phyloP scores from a whole-genome alignment of 768 basidiomycete genomes.

The Pleurotus salmoneostramineus region DNA sequence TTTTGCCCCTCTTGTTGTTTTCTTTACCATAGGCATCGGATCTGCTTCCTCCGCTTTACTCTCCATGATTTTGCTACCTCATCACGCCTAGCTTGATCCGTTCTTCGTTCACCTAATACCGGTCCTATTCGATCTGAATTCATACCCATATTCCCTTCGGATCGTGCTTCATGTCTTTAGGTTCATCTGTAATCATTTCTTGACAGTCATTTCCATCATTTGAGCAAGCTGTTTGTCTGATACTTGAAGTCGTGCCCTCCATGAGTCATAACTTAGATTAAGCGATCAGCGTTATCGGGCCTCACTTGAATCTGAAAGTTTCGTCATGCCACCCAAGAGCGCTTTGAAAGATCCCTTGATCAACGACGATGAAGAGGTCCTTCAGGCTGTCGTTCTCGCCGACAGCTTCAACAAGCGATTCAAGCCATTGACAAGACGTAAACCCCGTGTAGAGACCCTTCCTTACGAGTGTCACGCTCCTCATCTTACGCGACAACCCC shows the following conservation, averaged over 20 bases:
- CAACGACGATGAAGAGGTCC: constrained; percentile 75
- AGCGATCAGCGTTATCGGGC: no score
- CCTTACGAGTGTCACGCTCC: constrained; percentile 7
- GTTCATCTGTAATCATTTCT: constrained; percentile 57
- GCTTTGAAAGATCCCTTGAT: constrained; percentile 58
- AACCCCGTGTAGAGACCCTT: constrained; percentile 67
- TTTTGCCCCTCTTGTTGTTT: constrained; percentile 23
- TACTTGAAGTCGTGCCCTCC: neutral
- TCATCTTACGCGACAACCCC: constrained; percentile 14
- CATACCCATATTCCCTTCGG: constrained; percentile 59
- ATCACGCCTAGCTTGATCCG: constrained; percentile 63
- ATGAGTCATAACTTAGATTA: no score
- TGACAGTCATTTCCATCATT: constrained; percentile 14
- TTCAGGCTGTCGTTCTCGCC: constrained; percentile 94
- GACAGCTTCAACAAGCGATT: constrained; percentile 96
- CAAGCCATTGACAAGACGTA: constrained; percentile 81
- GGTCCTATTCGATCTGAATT: constrained; percentile 50
- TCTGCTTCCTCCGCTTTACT: constrained; percentile 48
- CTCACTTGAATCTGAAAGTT: no score
- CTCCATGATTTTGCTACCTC: constrained; percentile 5
- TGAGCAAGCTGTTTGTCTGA: constrained; percentile 9
- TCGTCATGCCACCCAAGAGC: constrained; percentile 64
- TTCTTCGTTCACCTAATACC: constrained; percentile 62
- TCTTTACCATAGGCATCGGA: constrained; percentile 51
- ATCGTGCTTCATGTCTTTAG: constrained; percentile 56